Base-by-base conservation (phyloP, 1,284 basidiomycete species). In the Fomitopsis betulina region DNA sequence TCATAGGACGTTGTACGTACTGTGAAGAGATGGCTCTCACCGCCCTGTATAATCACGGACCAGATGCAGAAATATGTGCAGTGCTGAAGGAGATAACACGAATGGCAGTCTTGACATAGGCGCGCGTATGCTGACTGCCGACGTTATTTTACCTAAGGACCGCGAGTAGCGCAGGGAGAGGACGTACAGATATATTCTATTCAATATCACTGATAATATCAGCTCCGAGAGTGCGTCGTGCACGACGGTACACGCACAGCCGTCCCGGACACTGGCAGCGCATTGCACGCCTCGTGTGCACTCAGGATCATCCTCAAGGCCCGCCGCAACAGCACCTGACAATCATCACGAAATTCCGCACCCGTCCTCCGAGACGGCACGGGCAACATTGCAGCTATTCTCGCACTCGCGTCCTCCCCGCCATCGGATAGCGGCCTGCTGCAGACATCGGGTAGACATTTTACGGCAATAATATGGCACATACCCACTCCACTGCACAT, bases 231-330 rank as follows among this genome's bases (percentile, higher is more conserved):
- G 47, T 33, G 17, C 13, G 47, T 32, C 25, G 33, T 32, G 45
- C 27, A 30, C 9, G 23, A 19, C 40, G 40, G 40, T 43, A 25
- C 27, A 30, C 19, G 27, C 47, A 50, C 47, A 30, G 27, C 27
- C 15, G 27, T 35, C 12, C 27, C 17, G 32, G 17, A 35, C 47
- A 50, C 27, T 50, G 47, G 9, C 47, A 6, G 47, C 47, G 49
- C 49, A 7, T 8, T 21, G 32, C 32, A 9, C 49, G 49, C 30
- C 49, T 51, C 49, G 49, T 51, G 49, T 21, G 17, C 21, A n/a
- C n/a, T 23, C 49, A 51, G 49, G 49, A 51, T 51, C 49, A 51
- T 51, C 49, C 49, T 32, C 49, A 30, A 51, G n/a, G 15, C 12
- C 32, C 17, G 2, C n/a, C 8, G 49, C 33, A 19, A 15, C 32